phyloP scores from a whole-genome alignment of 2,329 filamentous ascomycete species.

The Epichloe coenophiala region DNA sequence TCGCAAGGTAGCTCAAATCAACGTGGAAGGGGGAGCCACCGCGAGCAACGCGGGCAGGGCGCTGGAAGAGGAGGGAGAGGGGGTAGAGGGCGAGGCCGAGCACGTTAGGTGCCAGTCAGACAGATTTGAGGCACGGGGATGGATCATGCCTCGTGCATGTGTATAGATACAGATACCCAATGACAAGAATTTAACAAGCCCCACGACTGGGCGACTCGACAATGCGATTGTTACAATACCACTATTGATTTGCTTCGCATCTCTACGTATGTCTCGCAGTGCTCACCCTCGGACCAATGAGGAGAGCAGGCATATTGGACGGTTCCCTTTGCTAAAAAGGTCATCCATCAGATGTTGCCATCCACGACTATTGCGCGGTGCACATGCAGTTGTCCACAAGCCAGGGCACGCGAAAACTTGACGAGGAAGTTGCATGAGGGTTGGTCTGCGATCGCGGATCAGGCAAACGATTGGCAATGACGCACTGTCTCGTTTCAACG shows the following conservation, averaged over 20 bases:
- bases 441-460: not conserved
- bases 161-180: slow-evolving; percentile 1
- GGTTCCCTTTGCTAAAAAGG: too few species aligned
- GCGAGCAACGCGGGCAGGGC: slow-evolving; percentile 12
- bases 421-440: not conserved
- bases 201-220: not conserved
- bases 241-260: not conserved
- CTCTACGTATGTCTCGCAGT: not conserved
- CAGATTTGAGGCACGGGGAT: not conserved
- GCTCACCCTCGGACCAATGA: too few species aligned
- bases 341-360: not conserved
- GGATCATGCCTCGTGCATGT: not conserved
- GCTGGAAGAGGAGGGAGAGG: slow-evolving; percentile 14
- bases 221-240: not conserved
- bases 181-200: not conserved
- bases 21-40: slow-evolving; percentile 11
- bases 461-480: not conserved
- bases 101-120: slow-evolving; percentile 1
- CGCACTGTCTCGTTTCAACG: slow-evolving; percentile 4
- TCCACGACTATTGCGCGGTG: not conserved
- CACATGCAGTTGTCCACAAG: not conserved
- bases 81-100: slow-evolving; percentile 5
- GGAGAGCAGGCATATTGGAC: too few species aligned
- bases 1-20: slow-evolving; percentile 8
- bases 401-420: not conserved